Evolutionary conservation across 1,139 yeast species (phyloP).

Genomic region (Diutina sp.): DNA sequence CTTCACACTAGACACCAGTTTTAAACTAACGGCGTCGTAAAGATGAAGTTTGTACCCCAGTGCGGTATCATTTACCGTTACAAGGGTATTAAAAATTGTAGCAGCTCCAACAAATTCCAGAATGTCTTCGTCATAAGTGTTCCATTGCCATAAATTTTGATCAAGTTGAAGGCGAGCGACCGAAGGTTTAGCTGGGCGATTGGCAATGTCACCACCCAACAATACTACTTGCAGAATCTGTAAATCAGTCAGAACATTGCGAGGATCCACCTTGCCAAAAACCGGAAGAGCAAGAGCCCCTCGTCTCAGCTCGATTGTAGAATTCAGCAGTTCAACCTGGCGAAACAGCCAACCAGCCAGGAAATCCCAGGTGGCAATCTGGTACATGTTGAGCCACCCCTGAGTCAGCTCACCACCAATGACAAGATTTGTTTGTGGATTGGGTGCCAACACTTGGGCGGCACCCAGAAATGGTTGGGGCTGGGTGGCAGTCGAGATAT

Average conservation of each 20-base stretch:
- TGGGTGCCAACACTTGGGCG: constrained; percentile 29
- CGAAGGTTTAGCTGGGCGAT: not conserved
- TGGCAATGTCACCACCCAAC: not conserved
- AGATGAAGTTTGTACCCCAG: not conserved
- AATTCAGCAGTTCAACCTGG: constrained; percentile 11
- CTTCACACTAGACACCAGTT: not conserved
- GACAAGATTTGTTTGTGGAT: constrained; percentile 23
- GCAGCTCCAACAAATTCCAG: not conserved
- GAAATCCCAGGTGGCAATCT: constrained; percentile 48
- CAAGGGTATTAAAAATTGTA: not conserved
- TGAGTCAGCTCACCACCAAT: constrained; percentile 41
- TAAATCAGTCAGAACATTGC: not conserved
- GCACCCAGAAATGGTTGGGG: constrained; percentile 42
- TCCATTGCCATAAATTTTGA: not conserved
- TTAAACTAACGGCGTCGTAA: not conserved
- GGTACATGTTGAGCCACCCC: constrained; percentile 52
- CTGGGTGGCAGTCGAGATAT: constrained; percentile 28
- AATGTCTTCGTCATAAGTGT: not conserved
- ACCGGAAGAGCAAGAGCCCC: constrained; percentile 33
- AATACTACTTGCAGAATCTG: not conserved
- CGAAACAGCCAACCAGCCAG: constrained; percentile 47
- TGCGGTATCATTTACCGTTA: constrained; percentile 4
- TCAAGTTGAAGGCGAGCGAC: not conserved
- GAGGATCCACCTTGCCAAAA: constrained; percentile 8
- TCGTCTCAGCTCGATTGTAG: not conserved